Percentiles rank a stretch among this genome's conserved stretches.
Evolutionary conservation across 78 protist species (phyloP).

Genomic region (Salpingoeca rosetta): DNA sequence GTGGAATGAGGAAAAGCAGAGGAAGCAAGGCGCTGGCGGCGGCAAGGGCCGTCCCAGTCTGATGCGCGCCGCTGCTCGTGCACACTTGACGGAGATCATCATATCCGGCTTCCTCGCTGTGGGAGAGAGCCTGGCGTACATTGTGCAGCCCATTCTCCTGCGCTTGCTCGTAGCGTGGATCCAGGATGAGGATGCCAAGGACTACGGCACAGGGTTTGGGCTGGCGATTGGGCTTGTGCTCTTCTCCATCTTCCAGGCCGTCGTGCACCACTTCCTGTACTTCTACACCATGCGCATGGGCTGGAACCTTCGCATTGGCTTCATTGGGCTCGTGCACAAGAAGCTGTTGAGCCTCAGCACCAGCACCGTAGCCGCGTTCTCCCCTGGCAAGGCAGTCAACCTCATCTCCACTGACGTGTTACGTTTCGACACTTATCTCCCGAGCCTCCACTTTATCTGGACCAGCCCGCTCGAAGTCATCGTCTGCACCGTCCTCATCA

Average conservation of each 20-base stretch:
- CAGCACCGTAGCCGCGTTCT: neutral
- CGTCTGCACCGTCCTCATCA: neutral
- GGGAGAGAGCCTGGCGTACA: neutral
- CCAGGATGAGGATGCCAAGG: neutral
- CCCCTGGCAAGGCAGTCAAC: neutral
- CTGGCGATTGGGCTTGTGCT: neutral
- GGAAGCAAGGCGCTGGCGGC: too few species aligned
- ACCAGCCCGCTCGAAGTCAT: neutral
- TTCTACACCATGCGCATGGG: neutral
- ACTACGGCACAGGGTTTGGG: neutral
- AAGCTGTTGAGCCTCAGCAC: neutral
- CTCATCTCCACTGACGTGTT: neutral
- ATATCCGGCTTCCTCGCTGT: neutral
- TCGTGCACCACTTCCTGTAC: neutral
- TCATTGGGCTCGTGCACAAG: neutral
- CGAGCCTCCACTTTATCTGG: neutral
- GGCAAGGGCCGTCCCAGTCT: neutral
- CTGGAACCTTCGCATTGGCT: neutral
- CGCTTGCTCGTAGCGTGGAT: neutral
- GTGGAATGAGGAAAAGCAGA: too few species aligned
- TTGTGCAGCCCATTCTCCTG: neutral
- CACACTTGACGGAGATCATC: neutral
- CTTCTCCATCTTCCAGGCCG: neutral
- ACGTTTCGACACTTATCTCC: neutral
- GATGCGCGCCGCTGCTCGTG: neutral